These are phyloP conservation scores for Fusarium bulbicola DNA, from an alignment of 2,329 filamentous ascomycete genomes.

Conservation along the genomic window DNA sequence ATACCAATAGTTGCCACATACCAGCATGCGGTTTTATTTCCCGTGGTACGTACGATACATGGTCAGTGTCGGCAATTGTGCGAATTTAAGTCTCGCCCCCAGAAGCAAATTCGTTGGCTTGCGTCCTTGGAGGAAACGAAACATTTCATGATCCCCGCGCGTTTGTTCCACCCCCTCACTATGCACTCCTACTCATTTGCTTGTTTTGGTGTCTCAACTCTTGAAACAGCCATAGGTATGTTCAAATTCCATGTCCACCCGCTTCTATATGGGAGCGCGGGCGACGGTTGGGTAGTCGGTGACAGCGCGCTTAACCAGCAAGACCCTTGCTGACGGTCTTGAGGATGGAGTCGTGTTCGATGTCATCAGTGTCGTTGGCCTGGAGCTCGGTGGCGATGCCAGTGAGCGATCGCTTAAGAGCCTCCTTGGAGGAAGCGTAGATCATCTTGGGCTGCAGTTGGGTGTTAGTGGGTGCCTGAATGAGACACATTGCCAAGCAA, in stretches of 20 bases:
- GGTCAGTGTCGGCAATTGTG: conserved; percentile 43
- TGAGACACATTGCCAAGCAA: conserved; percentile 68
- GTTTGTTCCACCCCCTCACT: conserved; percentile 31
- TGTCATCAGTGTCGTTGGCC: conserved; percentile 85
- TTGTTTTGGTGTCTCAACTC: conserved; percentile 39
- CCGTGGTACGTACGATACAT: conserved; percentile 45
- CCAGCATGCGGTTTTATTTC: conserved; percentile 44
- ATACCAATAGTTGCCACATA: conserved; percentile 42
- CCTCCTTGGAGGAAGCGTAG: conserved; percentile 89
- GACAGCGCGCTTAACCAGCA: conserved; percentile 53
- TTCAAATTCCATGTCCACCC: conserved; percentile 36
- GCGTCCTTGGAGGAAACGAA: conserved; percentile 29
- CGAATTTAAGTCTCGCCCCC: conserved; percentile 41
- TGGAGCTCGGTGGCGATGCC: conserved; percentile 81
- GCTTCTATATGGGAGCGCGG: conserved; percentile 33
- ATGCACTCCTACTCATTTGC: conserved; percentile 41
- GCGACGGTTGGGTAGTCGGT: conserved; percentile 14
- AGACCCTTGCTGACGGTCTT: conserved; percentile 71
- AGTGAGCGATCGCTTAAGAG: conserved; percentile 80
- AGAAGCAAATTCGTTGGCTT: conserved; percentile 37
- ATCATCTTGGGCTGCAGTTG: conserved; percentile 80
- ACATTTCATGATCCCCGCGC: conserved; percentile 25
- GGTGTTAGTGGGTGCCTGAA: conserved; percentile 12
- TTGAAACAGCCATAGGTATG: conserved; percentile 42
- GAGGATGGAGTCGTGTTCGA: conserved; percentile 79